A percentile compares a stretch with the other conserved stretches of the same genome.
phyloP scores from a whole-genome alignment of 2,329 filamentous ascomycete genomes.

The Alternaria brassicicola region DNA sequence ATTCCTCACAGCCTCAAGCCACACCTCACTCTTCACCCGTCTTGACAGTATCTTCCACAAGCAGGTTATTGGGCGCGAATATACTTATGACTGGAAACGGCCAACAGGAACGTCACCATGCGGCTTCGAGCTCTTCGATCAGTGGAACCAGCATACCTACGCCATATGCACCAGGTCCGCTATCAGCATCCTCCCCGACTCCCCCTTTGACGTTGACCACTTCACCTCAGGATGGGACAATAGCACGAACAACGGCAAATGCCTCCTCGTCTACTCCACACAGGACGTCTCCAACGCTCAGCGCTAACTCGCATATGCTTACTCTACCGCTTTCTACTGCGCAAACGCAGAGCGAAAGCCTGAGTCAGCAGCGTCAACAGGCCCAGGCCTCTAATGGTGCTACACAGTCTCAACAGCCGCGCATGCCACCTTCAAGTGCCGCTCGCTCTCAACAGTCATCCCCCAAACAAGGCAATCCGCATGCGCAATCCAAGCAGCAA shows the following conservation, averaged over 20 bases:
- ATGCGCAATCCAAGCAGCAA: background rate
- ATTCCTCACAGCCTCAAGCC: background rate
- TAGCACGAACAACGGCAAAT: background rate
- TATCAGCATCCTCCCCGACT: background rate
- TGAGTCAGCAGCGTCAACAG: background rate
- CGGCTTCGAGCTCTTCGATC: background rate
- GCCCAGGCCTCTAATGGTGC: background rate
- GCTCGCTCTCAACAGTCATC: background rate
- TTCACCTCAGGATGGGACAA: background rate
- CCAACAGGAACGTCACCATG: background rate
- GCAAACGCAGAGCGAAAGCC: background rate
- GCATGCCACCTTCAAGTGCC: background rate
- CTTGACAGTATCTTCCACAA: background rate
- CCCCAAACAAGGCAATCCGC: background rate
- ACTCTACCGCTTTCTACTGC: background rate
- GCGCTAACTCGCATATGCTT: background rate
- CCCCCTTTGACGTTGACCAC: background rate
- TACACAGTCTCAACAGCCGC: background rate
- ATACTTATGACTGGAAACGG: background rate
- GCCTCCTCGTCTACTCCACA: background rate
- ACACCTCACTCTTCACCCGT: background rate
- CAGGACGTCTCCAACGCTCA: background rate
- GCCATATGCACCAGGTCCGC: background rate
- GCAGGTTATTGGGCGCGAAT: background rate
- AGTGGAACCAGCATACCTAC: background rate